Evolutionary conservation across 495 filamentous ascomycete species (phyloP), one percentile per base, ranked within the genome.

Genomic region (Articulospora tetracladia): DNA sequence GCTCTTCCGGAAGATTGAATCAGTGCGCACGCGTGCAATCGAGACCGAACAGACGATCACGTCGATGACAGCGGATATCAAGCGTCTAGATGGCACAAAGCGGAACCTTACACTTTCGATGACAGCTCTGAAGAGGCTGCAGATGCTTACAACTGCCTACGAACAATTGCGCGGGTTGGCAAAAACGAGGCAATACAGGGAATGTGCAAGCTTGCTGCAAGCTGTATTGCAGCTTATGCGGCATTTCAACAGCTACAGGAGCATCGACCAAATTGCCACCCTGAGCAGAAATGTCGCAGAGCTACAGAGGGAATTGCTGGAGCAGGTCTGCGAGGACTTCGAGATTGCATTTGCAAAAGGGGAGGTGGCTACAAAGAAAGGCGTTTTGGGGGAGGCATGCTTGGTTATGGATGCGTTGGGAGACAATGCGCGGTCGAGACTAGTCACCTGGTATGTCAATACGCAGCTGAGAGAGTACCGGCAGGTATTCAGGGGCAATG

Each of bases 31-130:
- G 69, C 83, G 93, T 60, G 94, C 94, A 22, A 81, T 92, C 65
- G 86, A 91, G 79, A 97, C 94, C 12, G 95, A 99, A 75, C 88
- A 91, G 67, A 85, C 92, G 44, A 99, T 99, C 71, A 96, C 93
- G 58, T 91, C 93, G 60, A 99, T 99, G 94, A 99, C 94, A 49
- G 93, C 94, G 57, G 95, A 99, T 69, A 99, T 99, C 73, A 99
- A 99, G 74, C 86, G 93, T 66, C 79, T 99, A 60, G 94, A 99
- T 73, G 88, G 88, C 72, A 97, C 93, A 47, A 99, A 99, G 77
- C 86, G 87, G 70, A 98, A 98, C 74, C 81, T 99, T 22, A 97
- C 95, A 13, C 81, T 94, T 47, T 97, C 92, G 39, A 99, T 99
- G 94, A 99, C 94, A 23, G 95, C 92, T 25, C 77, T 99, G 66